These are phyloP conservation scores for Annona cherimola DNA, from an alignment of 164 flowering plant species.

Conservation along the genomic window DNA sequence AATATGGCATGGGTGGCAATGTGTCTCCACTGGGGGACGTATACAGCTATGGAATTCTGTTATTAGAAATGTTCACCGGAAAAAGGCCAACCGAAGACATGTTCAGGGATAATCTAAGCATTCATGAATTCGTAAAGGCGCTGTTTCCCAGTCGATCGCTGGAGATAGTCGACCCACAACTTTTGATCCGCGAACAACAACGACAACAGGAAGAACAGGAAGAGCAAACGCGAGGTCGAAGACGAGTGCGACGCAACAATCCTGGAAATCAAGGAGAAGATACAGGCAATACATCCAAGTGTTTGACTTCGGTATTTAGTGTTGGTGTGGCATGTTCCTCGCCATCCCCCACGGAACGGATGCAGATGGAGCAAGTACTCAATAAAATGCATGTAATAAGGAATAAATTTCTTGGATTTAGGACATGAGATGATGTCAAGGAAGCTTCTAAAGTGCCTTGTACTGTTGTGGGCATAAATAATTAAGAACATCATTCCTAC, in stretches of 20 bases:
- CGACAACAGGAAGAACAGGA: neutral
- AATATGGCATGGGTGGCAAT: slow-evolving; percentile 15
- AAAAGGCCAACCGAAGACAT: slow-evolving; percentile 15
- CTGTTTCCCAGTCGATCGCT: slow-evolving; percentile 22
- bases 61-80: slow-evolving; percentile 15
- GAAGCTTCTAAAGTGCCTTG: no score
- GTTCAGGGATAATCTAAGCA: slow-evolving; percentile 21
- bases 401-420: neutral
- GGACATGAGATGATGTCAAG: no score
- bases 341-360: neutral
- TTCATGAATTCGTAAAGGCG: slow-evolving; percentile 11
- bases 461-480: no score
- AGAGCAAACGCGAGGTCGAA: neutral
- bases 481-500: no score
- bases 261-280: neutral
- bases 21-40: slow-evolving; percentile 15
- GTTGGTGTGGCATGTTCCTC: neutral
- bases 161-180: slow-evolving; percentile 29
- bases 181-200: no score
- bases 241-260: neutral
- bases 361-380: neutral
- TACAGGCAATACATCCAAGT: neutral
- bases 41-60: slow-evolving; percentile 13
- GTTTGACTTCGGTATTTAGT: neutral
- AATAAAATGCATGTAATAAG: neutral